A percentile compares a stretch with the other conserved stretches of the same genome.
phyloP scores from a whole-genome alignment of 805 yeast genomes.

The Torulaspora delbrueckii region DNA sequence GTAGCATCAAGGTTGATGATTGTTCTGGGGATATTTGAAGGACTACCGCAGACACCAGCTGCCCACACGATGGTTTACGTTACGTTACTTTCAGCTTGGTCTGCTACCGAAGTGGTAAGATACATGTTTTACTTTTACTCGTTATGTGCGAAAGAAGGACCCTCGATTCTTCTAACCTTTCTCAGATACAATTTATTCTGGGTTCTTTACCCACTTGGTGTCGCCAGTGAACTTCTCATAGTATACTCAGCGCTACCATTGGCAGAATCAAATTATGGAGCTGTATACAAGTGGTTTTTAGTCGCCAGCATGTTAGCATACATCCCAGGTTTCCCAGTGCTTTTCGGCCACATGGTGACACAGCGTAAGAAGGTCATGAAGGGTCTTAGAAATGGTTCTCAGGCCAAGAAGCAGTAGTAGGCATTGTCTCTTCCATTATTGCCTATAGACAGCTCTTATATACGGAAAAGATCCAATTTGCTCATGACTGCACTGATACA shows the following conservation, averaged over 20 bases:
- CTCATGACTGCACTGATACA: no score
- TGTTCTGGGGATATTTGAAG: conserved; percentile 73
- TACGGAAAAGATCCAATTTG: no score
- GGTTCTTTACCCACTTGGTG: conserved; percentile 86
- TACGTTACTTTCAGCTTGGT: conserved; percentile 78
- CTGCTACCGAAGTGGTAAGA: conserved; percentile 87
- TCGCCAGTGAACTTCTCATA: conserved; percentile 72
- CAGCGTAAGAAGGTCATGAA: conserved; percentile 79
- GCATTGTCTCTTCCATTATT: neutral
- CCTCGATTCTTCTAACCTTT: conserved; percentile 63
- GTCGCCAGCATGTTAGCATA: conserved; percentile 58
- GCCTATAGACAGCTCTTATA: neutral
- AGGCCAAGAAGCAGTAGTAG: conserved; percentile 4
- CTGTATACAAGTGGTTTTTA: conserved; percentile 50
- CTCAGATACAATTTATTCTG: conserved; percentile 80
- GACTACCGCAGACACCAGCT: conserved; percentile 64
- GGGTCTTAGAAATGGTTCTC: conserved; percentile 22
- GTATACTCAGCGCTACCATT: conserved; percentile 65
- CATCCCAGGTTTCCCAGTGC: conserved; percentile 79
- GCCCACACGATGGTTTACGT: conserved; percentile 51
- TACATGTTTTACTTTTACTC: conserved; percentile 64
- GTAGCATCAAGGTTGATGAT: conserved; percentile 79
- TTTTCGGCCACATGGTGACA: conserved; percentile 81
- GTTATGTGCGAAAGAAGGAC: conserved; percentile 33
- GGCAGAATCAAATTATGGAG: conserved; percentile 52